These are phyloP conservation scores for Chaetoceros tenuissimus DNA, from an alignment of 108 stramenopile genomes.

Conservation along the genomic window DNA sequence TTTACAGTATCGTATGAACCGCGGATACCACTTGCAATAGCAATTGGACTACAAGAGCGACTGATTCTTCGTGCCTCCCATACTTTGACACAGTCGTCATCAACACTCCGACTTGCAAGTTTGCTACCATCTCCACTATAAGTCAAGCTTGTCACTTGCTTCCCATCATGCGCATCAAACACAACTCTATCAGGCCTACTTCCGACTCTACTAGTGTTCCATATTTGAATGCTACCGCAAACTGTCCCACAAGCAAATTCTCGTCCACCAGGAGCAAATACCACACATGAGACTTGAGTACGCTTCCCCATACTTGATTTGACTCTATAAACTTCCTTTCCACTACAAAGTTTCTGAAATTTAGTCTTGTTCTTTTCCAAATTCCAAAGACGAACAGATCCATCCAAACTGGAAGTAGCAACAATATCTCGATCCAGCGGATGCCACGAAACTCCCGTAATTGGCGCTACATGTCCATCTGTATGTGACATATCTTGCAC, in stretches of 20 bases:
- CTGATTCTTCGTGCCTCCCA: slow-evolving; percentile 42
- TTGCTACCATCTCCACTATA: slow-evolving; percentile 37
- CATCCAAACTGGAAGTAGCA: slow-evolving; percentile 72
- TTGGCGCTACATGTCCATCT: slow-evolving; percentile 71
- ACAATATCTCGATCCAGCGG: slow-evolving; percentile 70
- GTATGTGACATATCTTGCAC: slow-evolving; percentile 78
- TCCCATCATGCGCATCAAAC: slow-evolving; percentile 41
- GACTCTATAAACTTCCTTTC: slow-evolving; percentile 44
- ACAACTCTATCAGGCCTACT: slow-evolving; percentile 44
- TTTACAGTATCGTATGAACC: slow-evolving; percentile 35
- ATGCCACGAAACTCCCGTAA: slow-evolving; percentile 83
- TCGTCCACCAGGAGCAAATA: slow-evolving; percentile 48
- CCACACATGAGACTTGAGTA: slow-evolving; percentile 40
- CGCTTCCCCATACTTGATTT: slow-evolving; percentile 54
- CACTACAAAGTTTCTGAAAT: slow-evolving; percentile 71
- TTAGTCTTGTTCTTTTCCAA: slow-evolving; percentile 59
- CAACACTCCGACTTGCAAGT: slow-evolving; percentile 47
- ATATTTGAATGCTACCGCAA: slow-evolving; percentile 80
- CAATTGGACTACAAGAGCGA: slow-evolving; percentile 20
- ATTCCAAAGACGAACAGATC: slow-evolving; percentile 81
- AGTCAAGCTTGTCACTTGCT: slow-evolving; percentile 31
- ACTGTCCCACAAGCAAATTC: slow-evolving; percentile 68
- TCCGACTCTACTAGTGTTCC: slow-evolving; percentile 34
- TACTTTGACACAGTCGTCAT: slow-evolving; percentile 43
- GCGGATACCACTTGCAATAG: slow-evolving; percentile 30